Evolutionary conservation across 1,284 basidiomycete genomes (phyloP), one percentile per base, ranked within the genome.

Genomic region (Sanghuangporus weigelae): DNA sequence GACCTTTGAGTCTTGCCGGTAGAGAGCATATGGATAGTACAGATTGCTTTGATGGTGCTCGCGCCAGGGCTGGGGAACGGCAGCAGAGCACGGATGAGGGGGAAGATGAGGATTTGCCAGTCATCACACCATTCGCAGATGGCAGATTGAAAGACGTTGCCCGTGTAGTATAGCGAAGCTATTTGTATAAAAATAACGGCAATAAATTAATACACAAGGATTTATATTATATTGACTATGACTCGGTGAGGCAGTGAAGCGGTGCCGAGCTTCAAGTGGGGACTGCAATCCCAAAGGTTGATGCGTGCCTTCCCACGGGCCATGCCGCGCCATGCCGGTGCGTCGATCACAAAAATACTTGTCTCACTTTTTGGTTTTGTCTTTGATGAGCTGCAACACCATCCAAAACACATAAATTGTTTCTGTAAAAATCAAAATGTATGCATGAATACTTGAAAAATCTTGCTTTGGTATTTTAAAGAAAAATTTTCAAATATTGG

Each of bases 21-120:
- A 78, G 82, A 54, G 90, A 94, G 71, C 87, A 94, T 71, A 93
- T 95, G 92, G 85, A 83, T 66, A 71, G 70, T 4, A 85, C 94
- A 0, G 92, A 95, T 72, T 80, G 81, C 57, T 89, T 85, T 69
- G 84, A 93, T 68, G 89, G 92, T 57, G 73, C 75, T 49, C 76
- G 72, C 57, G 73, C 76, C 23, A 61, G 69, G 46, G 76, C 80
- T 39, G 68, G 69, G 3, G 56, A 59, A 44, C 14, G 42, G 16
- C 35, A 61, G 10, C 21, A 62, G 38, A n/a, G 26, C 23, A 39
- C 35, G 3, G 56, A 48, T 14, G 54, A 65, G 23, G 55, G 23
- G 26, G 59, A 63, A 7, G 56, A 63, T 12, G 58, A 50, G 16
- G 62, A 66, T 57, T 49, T 66, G n/a, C 54, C 54, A 23, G 58